phyloP scores from a whole-genome alignment of 805 yeast genomes.

The Monosporozyma aerobia region DNA sequence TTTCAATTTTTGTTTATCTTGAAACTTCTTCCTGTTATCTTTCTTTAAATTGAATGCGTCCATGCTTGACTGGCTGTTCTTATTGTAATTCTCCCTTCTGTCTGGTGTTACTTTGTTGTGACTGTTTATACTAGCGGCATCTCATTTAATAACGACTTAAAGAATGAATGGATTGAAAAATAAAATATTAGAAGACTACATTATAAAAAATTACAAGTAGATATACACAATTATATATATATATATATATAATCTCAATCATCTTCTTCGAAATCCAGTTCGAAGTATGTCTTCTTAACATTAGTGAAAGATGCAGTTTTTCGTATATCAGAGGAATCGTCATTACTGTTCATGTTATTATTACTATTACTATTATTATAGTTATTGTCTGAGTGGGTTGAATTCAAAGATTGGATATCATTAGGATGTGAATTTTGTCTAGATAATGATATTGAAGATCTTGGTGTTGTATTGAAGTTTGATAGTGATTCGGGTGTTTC shows the following conservation, averaged over 20 bases:
- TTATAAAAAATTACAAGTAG: background rate
- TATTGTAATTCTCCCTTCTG: background rate
- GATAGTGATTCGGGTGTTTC: conserved; percentile 26
- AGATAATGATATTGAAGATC: conserved; percentile 12
- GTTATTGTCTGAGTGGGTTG: background rate
- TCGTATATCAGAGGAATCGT: background rate
- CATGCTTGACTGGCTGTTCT: conserved; percentile 7
- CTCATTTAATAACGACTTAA: background rate
- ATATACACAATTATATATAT: background rate
- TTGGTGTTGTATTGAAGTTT: conserved; percentile 23
- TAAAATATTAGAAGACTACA: background rate
- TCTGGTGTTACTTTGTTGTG: background rate
- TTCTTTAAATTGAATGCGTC: conserved; percentile 27
- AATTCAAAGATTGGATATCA: background rate
- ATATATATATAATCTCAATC: background rate
- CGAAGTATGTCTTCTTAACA: conserved; percentile 4
- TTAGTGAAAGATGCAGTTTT: background rate
- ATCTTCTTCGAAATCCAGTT: conserved; percentile 4
- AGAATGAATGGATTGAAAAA: no score
- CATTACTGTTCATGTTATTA: background rate
- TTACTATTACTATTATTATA: background rate
- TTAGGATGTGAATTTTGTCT: conserved; percentile 1
- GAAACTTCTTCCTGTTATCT: conserved; percentile 36
- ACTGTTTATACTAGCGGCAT: no score
- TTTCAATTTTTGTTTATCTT: conserved; percentile 33